Evolutionary conservation across 495 filamentous ascomycete species (phyloP), one percentile per base, ranked within the genome.

Genomic region (Mycothermus thermophilus): DNA sequence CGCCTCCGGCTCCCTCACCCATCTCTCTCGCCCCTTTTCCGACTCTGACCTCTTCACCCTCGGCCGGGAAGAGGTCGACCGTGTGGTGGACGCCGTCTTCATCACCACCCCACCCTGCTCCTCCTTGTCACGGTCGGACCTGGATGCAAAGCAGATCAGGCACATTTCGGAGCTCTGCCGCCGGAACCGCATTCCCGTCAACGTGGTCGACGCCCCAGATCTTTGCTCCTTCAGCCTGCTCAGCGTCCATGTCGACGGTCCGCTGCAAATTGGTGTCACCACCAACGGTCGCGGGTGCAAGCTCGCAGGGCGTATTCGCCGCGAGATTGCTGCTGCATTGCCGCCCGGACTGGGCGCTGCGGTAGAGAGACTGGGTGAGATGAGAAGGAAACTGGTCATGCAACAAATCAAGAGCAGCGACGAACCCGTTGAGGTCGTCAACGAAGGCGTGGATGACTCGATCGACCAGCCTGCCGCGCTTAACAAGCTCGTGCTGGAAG

Each of bases 211-310:
- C 59, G 72, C 84, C 1, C 85, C 87, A 0, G 65, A 71, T 24
- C 74, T 95, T n/a, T 93, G 84, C 57, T 79, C 83, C 8, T 96
- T 97, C 54, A 81, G 79, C 7, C 65, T 97, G 31, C 77, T 96
- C 11, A 84, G 85, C 18, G 85, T 80, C 4, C 77, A 95, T 51
- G 74, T 73, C 28, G 85, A 94, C 50, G 90, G 90, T 0, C 92
- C 90, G 25, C 64, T 97, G 19, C 90, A 97, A 47, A 79, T 97
- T 42, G 90, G 88, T 29, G 83, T 96, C 32, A 96, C 90, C 3
- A 97, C 90, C 2, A 94, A 90, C 18, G 92, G 92, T 12, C 78
- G 80, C 42, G 90, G 90, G 0, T 97, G 90, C 64, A 95, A 95
- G 50, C 73, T 97, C 22, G 82, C 92, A 5, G 80, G 83, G 3